Evolutionary conservation across 345 rosid genomes (phyloP), one percentile per base, ranked within the genome.

Genomic region (Lepidium sativum): DNA sequence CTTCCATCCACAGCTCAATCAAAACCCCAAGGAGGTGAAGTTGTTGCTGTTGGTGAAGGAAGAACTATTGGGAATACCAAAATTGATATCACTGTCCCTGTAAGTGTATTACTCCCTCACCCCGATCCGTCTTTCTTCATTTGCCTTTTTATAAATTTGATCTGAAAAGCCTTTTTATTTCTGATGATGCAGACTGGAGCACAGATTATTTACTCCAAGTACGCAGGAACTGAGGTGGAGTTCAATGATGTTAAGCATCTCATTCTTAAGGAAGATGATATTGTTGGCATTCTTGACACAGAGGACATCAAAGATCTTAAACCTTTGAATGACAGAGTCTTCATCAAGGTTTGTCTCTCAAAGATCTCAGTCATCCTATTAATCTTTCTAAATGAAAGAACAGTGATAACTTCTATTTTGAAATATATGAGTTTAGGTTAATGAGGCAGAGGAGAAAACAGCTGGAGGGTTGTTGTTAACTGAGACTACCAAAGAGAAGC

Each of bases 1-100:
- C 95, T 91, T 38, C 99, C 95, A 12, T 54, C 86, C 3, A 67
- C 91, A 2, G 99, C 95, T 35, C 97, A 86, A 63, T 54, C 88
- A 13, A 94, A 91, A 70, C 91, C 97, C 56, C 96, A 94, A 68
- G 86, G 82, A 29, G 99, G 99, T 54, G 97, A 91, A 70, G 97
- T 94, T 5, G 85, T 94, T 34, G 97, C 91, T 41, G 83, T 86
- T 25, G 99, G 99, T 16, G 89, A 91, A 77, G 97, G 99, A 17
- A 88, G 76, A 80, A 62, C 89, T 4, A 42, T 83, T 56, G 95
- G 96, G 68, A 80, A 84, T 47, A 68, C 59, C 44, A 88, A 83
- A 60, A 6, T 90, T 60, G 86, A 81, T 4, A 54, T 81, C 23
- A 60, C 69, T 25, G 77, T 94, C 54, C 80, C 84, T 84, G 96